Evolutionary conservation across 768 basidiomycete genomes (phyloP), one percentile per base, ranked within the genome.

Genomic region (Macrolepiota dolichaula): DNA sequence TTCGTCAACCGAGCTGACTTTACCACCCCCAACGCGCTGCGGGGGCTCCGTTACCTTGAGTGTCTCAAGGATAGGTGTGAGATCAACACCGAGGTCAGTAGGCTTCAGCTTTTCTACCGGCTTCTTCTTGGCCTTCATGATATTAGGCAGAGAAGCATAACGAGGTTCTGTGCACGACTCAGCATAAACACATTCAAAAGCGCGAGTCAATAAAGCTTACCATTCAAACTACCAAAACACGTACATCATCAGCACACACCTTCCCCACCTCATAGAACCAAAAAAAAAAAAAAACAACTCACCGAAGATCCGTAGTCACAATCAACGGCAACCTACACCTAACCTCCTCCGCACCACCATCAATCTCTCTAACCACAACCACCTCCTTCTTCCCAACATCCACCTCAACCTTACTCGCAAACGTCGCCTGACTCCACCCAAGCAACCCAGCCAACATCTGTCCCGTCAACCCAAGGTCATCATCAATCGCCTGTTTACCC

Each of bases 101-200:
- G 94, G 80, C 15, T 84, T 84, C 55, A 97, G 68, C 70, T 92
- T 94, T 75, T 96, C 88, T 46, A 98, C 75, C 13, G 91, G 88
- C 78, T 99, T 99, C 83, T 98, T 99, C 83, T 98, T 98, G n/a
- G 97, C 97, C 75, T 96, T 96, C 93, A 96, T 96, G 74, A 96
- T 96, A 67, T 94, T 95, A 3, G 94, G 94, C 62, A 99, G 73
- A n/a, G 96, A 94, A 0, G 97, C 97, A 69, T 97, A 99, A 66
- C 96, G 89, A 0, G 96, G 96, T 73, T 96, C 96, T 94, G 51
- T 22, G 57, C 57, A 46, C 42, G 54, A 61, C 10, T 63, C 44
- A 53, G 59, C 19, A 52, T 13, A 22, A 24, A 32, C 50, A 24
- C 12, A 13, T 25, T 44, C 52, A 37, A 59, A 12, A 32, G n/a